A percentile compares a stretch with the other conserved stretches of the same genome.
Evolutionary conservation across 2,329 filamentous ascomycete genomes (phyloP).

Genomic region (Diaporthe ampelina): DNA sequence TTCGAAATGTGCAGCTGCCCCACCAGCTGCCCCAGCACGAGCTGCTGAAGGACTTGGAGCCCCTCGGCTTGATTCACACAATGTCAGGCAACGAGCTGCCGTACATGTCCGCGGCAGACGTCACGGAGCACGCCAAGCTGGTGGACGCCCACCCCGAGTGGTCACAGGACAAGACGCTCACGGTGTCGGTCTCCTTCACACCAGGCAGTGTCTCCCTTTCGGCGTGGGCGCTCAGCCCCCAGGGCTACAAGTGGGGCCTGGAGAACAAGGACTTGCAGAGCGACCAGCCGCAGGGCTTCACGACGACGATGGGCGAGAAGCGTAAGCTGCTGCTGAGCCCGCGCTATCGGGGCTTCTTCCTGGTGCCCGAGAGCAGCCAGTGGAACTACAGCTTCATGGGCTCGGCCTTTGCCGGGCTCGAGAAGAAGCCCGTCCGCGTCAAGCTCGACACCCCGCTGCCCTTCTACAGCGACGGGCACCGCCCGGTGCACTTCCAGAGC

Average conservation of each 20-base stretch:
- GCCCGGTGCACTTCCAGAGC: slow-evolving; percentile 95
- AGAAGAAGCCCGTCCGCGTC: slow-evolving; percentile 92
- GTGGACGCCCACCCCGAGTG: slow-evolving; percentile 85
- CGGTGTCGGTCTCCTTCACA: slow-evolving; percentile 96
- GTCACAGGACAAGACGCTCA: slow-evolving; percentile 91
- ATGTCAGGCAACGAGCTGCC: slow-evolving; percentile 93
- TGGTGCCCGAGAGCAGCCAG: slow-evolving; percentile 88
- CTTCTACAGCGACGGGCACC: slow-evolving; percentile 94
- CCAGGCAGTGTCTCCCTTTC: slow-evolving; percentile 95
- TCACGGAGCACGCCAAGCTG: slow-evolving; percentile 92
- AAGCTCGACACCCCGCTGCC: slow-evolving; percentile 91
- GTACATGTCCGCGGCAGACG: slow-evolving; percentile 96
- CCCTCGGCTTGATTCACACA: slow-evolving; percentile 95
- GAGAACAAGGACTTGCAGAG: slow-evolving; percentile 95
- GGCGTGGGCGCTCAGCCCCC: slow-evolving; percentile 91
- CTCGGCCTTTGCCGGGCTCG: slow-evolving; percentile 85
- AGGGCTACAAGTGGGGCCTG: slow-evolving; percentile 96
- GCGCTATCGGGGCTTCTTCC: slow-evolving; percentile 94
- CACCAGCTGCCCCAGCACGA: slow-evolving; percentile 93
- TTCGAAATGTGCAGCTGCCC: slow-evolving; percentile 91
- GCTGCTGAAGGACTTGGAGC: slow-evolving; percentile 87
- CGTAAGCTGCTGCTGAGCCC: slow-evolving; percentile 94
- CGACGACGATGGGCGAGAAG: slow-evolving; percentile 92
- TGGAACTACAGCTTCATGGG: slow-evolving; percentile 99
- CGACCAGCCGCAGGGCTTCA: slow-evolving; percentile 95